phyloP scores from a whole-genome alignment of 2,329 filamentous ascomycete species.

The Epicoccum sorghinum region DNA sequence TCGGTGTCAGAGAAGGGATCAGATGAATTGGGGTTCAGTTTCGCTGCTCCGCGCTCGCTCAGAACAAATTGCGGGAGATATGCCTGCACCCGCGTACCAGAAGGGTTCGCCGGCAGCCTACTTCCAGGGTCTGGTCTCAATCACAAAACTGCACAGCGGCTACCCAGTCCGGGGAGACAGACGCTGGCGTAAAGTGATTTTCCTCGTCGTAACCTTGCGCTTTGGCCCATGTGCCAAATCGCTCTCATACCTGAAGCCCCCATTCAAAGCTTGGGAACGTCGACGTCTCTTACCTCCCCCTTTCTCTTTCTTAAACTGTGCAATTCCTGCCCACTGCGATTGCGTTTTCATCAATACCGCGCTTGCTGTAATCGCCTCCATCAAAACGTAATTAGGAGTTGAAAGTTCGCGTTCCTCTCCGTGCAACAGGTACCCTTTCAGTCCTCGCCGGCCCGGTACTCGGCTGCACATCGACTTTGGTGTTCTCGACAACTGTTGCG shows the following conservation, averaged over 20 bases:
- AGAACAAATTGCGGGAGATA: slow-evolving; percentile 12
- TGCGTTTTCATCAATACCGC: slow-evolving; percentile 35
- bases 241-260: slow-evolving; percentile 41
- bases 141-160: slow-evolving; percentile 22
- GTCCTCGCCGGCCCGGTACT: slow-evolving; percentile 22
- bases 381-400: slow-evolving; percentile 32
- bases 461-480: slow-evolving; percentile 39
- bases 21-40: no score
- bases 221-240: slow-evolving; percentile 44
- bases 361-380: slow-evolving; percentile 30
- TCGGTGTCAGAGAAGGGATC: neutral
- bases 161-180: slow-evolving; percentile 19
- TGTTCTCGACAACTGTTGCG: slow-evolving; percentile 41
- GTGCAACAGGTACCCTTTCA: slow-evolving; percentile 31
- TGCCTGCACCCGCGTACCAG: slow-evolving; percentile 7
- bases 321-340: slow-evolving; percentile 20
- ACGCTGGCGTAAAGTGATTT: slow-evolving; percentile 39
- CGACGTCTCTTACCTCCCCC: slow-evolving; percentile 32
- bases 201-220: slow-evolving; percentile 44
- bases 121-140: slow-evolving; percentile 21
- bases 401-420: slow-evolving; percentile 38
- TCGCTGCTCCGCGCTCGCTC: neutral
- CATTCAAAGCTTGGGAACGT: slow-evolving; percentile 28
- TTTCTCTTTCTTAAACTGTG: slow-evolving; percentile 32
- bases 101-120: slow-evolving; percentile 5